Evolutionary conservation across 371 early-diverging fungal species (phyloP).

Genomic region (Apophysomyces variabilis): DNA sequence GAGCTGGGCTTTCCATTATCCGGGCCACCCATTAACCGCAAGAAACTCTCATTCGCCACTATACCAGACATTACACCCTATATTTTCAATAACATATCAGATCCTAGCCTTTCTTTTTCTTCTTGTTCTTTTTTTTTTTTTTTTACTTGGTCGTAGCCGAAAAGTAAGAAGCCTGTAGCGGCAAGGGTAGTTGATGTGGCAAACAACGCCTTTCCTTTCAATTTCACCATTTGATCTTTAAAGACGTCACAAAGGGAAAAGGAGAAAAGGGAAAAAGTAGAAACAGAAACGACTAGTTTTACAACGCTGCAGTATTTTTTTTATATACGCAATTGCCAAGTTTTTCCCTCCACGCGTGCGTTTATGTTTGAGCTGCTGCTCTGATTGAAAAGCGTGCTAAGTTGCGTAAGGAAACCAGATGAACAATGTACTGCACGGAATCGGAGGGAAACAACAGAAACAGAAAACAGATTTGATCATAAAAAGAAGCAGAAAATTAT

Average conservation of each 20-base stretch:
- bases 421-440: too few species aligned
- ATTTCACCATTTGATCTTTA: conserved; percentile 9
- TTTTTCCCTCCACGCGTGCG: conserved; percentile 1
- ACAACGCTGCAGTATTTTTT: not conserved
- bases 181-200: conserved; percentile 35
- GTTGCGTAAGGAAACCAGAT: not conserved
- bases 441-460: not conserved
- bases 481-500: conserved; percentile 3
- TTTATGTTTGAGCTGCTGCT: conserved; percentile 8
- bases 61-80: conserved; percentile 48
- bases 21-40: conserved; percentile 31
- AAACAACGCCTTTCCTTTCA: conserved; percentile 39
- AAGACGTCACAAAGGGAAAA: not conserved
- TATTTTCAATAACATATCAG: not conserved
- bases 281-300: not conserved
- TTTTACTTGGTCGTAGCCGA: conserved; percentile 45
- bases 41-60: conserved; percentile 30
- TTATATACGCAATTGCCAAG: not conserved
- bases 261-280: not conserved
- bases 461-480: too few species aligned
- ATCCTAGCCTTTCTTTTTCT: not conserved
- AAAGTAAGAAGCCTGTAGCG: conserved; percentile 39
- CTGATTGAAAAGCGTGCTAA: not conserved
- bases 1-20: conserved; percentile 16
- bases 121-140: not conserved